A percentile compares a stretch with the other conserved stretches of the same genome.
phyloP scores from a whole-genome alignment of 225 moss, liverwort and hornwort species.

The Anthoceros angustus region DNA sequence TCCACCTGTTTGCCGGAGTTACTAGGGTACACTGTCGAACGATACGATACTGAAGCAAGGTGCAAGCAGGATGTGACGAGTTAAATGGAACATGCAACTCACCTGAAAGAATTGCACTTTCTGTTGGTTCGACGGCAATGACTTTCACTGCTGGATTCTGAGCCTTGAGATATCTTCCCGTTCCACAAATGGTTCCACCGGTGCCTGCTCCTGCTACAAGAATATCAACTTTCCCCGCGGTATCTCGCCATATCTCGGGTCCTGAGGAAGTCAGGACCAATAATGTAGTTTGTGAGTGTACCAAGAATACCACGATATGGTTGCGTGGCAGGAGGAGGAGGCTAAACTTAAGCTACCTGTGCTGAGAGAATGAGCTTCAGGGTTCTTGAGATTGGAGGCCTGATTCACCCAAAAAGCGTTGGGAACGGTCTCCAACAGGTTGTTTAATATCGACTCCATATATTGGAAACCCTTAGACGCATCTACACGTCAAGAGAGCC shows the following conservation, averaged over 20 bases:
- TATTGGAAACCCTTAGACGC: neutral
- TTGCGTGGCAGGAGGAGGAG: neutral
- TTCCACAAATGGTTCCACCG: conserved; percentile 24
- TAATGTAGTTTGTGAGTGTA: neutral
- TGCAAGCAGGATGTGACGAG: too few species aligned
- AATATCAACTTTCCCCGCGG: conserved; percentile 23
- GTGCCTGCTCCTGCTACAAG: conserved; percentile 30
- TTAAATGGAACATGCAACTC: neutral
- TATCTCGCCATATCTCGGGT: conserved; percentile 35
- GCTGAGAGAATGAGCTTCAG: neutral
- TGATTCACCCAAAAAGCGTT: neutral
- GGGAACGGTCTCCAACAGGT: neutral
- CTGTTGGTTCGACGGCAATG: neutral
- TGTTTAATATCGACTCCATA: neutral
- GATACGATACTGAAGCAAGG: too few species aligned
- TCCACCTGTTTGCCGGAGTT: too few species aligned
- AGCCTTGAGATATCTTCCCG: conserved; percentile 19
- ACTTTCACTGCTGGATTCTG: conserved; percentile 25
- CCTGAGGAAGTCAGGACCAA: conserved; percentile 6
- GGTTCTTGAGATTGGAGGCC: neutral
- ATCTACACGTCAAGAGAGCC: neutral
- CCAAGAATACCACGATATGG: neutral
- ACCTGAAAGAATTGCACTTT: neutral
- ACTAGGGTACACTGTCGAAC: too few species aligned
- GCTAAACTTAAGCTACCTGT: neutral